Percentiles rank a stretch among this genome's conserved stretches.
phyloP scores from a whole-genome alignment of 139 green algal species.

The Edaphochlamys debaryana region DNA sequence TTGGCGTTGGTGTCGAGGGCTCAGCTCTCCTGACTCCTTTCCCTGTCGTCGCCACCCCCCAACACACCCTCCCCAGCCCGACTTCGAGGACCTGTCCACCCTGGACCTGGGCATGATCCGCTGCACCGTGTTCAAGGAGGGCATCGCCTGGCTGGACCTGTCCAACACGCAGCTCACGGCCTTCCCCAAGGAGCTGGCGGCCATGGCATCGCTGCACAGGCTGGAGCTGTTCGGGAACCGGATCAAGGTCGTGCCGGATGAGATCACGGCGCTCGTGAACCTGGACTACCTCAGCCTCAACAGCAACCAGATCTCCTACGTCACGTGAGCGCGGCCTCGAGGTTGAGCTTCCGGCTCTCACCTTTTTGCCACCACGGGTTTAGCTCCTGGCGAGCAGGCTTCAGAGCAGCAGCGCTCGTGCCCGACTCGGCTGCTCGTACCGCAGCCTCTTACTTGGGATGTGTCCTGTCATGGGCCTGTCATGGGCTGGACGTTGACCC shows the following conservation, averaged over 20 bases:
- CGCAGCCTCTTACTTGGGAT: too few relatives aligned
- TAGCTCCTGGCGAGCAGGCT: too few relatives aligned
- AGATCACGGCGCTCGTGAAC: too few relatives aligned
- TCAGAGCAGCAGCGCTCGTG: too few relatives aligned
- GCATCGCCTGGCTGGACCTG: background rate
- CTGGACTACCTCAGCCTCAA: slow-evolving; percentile 4
- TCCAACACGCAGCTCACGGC: background rate
- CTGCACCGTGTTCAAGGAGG: background rate
- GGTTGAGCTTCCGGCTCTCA: too few relatives aligned
- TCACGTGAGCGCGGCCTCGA: background rate
- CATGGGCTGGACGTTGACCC: too few relatives aligned
- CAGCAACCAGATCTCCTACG: background rate
- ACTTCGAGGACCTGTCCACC: background rate
- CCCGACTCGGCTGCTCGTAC: too few relatives aligned
- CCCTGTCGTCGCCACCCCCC: background rate
- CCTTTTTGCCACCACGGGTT: too few relatives aligned
- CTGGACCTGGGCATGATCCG: background rate
- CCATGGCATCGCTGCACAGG: background rate
- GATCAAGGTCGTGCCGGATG: too few relatives aligned
- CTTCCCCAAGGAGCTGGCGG: background rate
- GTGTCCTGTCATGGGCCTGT: too few relatives aligned
- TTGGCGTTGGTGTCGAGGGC: too few relatives aligned
- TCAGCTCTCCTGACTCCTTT: too few relatives aligned
- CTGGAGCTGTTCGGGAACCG: background rate
- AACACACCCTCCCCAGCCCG: background rate